Conservation (phyloP, 805 yeast genomes). For the Myxozyma geophila region DNA sequence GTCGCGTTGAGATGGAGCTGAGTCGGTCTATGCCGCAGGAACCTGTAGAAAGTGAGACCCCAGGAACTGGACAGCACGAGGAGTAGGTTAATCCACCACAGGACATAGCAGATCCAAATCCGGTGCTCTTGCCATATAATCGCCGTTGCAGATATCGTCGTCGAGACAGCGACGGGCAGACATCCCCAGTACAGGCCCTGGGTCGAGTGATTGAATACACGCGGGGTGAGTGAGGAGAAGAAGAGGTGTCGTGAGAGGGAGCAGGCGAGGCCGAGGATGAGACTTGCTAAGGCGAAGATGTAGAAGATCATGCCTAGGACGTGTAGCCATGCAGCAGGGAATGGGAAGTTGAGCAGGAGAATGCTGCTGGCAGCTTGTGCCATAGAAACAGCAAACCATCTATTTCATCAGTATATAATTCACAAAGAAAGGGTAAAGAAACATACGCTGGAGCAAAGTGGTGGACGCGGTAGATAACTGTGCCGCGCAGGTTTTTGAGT, state of each 20-base stretch:
- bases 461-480: conserved; percentile 1
- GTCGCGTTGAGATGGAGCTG: conserved; percentile 19
- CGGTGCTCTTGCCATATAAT: not conserved
- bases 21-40: conserved; percentile 36
- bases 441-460: conserved; percentile 1
- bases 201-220: conserved; percentile 1
- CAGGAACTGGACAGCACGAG: not conserved
- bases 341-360: conserved; percentile 68
- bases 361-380: conserved; percentile 76
- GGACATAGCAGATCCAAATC: conserved; percentile 6
- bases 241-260: not conserved
- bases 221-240: not conserved
- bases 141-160: not conserved
- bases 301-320: conserved; percentile 64
- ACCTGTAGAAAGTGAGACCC: conserved; percentile 4
- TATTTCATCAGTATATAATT: not conserved
- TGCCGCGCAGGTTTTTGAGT: not conserved
- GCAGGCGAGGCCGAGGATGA: not conserved
- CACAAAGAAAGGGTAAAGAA: not conserved
- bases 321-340: conserved; percentile 61
- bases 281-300: conserved; percentile 53
- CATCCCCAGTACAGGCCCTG: not conserved
- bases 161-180: conserved; percentile 3
- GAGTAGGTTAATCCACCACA: conserved; percentile 8
- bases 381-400: conserved; percentile 74